phyloP scores from a whole-genome alignment of 768 basidiomycete species.

The Suillus spraguei region DNA sequence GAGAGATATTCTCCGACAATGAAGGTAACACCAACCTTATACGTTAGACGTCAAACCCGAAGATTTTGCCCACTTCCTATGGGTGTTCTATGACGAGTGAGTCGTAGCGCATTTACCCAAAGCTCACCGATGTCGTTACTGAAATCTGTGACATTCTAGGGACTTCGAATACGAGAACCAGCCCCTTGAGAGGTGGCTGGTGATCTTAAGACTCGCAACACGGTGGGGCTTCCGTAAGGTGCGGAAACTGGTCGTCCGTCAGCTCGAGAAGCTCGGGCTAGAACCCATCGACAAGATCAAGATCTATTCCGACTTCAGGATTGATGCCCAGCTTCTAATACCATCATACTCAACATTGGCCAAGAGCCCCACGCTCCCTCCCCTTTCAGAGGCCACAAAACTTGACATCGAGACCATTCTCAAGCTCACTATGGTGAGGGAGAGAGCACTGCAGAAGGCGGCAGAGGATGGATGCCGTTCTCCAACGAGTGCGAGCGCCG shows the following conservation, averaged over 20 bases:
- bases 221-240: constrained; percentile 59
- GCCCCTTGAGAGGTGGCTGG: constrained; percentile 51
- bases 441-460: constrained; percentile 41
- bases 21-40: constrained; percentile 9
- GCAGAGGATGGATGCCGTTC: constrained; percentile 28
- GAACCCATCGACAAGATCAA: constrained; percentile 54
- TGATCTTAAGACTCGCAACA: constrained; percentile 54
- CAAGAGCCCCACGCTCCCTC: constrained; percentile 51
- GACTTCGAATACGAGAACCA: constrained; percentile 59
- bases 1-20: constrained; percentile 22
- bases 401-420: constrained; percentile 62
- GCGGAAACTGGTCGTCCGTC: constrained; percentile 51
- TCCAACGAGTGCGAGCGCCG: constrained; percentile 30
- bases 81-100: constrained; percentile 61
- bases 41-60: constrained; percentile 31
- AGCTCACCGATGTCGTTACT: not conserved
- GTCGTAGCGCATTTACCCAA: constrained; percentile 14
- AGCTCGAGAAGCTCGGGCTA: constrained; percentile 51
- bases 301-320: constrained; percentile 53
- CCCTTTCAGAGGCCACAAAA: constrained; percentile 51
- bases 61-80: constrained; percentile 50
- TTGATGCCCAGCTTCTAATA: constrained; percentile 52
- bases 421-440: constrained; percentile 54
- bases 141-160: constrained; percentile 31
- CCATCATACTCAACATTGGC: constrained; percentile 56